phyloP scores from a whole-genome alignment of 176 grass and related monocot genomes.

The Secale cereale region DNA sequence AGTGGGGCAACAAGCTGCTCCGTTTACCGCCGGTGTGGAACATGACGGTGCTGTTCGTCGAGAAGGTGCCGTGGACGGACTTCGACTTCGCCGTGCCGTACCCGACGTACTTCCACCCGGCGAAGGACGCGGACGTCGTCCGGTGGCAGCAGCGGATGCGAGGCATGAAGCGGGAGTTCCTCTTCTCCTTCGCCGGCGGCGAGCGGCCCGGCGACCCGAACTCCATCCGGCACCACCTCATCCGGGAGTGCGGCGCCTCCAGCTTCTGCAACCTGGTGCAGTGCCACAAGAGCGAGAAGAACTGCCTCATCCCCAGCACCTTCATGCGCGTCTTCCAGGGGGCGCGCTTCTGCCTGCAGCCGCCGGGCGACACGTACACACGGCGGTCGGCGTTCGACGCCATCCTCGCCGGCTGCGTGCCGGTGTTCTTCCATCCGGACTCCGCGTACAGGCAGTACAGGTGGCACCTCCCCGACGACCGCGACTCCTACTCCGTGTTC shows the following conservation, averaged over 20 bases:
- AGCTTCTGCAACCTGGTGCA: slow-evolving; percentile 49
- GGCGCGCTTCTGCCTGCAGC: slow-evolving; percentile 81
- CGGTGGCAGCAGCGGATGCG: slow-evolving; percentile 62
- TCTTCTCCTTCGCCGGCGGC: slow-evolving; percentile 74
- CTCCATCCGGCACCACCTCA: slow-evolving; percentile 68
- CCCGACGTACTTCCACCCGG: slow-evolving; percentile 77
- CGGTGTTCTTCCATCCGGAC: slow-evolving; percentile 64
- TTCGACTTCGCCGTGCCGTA: slow-evolving; percentile 68
- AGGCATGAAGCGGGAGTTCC: slow-evolving; percentile 26
- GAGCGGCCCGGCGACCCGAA: slow-evolving; percentile 36
- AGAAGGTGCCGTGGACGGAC: slow-evolving; percentile 52
- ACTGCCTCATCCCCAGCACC: slow-evolving; percentile 49
- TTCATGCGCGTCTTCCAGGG: slow-evolving; percentile 67
- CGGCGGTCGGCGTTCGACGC: slow-evolving; percentile 76
- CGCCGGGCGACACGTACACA: slow-evolving; percentile 57
- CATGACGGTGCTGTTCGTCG: slow-evolving; percentile 80
- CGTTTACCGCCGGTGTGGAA: slow-evolving; percentile 56
- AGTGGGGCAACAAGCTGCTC: slow-evolving; percentile 83
- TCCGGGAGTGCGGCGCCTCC: slow-evolving; percentile 53
- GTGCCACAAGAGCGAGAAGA: slow-evolving; percentile 36
- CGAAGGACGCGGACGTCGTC: slow-evolving; percentile 49
- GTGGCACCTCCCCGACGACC: slow-evolving; percentile 68
- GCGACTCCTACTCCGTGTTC: slow-evolving; percentile 54
- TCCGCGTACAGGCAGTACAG: slow-evolving; percentile 63
- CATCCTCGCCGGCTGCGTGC: slow-evolving; percentile 73